Base-by-base conservation (phyloP, 176 grass and related monocot genomes). In the Dactylis glomerata region DNA sequence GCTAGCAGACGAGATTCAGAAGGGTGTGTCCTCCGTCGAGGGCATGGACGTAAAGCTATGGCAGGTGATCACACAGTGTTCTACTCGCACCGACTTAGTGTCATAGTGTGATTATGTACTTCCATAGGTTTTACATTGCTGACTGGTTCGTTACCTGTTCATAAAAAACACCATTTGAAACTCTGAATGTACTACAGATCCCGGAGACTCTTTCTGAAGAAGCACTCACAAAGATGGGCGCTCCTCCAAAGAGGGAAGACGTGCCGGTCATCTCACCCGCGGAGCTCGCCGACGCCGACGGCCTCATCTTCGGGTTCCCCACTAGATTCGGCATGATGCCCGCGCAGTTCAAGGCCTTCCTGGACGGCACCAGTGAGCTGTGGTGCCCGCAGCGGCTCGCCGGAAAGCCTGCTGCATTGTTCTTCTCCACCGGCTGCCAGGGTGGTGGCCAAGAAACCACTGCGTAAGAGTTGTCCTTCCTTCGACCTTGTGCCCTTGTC, bases 401-500 rank as follows among this genome's bases (percentile, higher is more conserved):
- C 24, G 93, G 90, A 17, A 95, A 88, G 68, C 93, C 90, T 12
- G 93, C 93, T 1, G 93, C 90, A 28, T 57, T 95, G 71, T 95
- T 92, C 88, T 88, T 78, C 78, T 90, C 87, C 81, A 90, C 90
- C 50, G 90, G 93, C 17, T 92, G 88, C 36, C 90, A 95, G 82
- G 93, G 93, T 13, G 88, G 90, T 20, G 93, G 93, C 63, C 90
- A 95, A 76, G 90, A 95, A 74, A 95, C 90, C n/a, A 95, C 93
- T 27, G 68, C 88, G 88, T 92, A 92, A 54, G 85, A 61, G 4
- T 11, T 17, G 4, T 67, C 20, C 19, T 22, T 22, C 30, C 62
- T 20, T 65, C 1, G 8, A 23, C 9, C 9, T 10, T 58, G n/a
- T 20, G 11, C 5, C 33, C 4, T 73, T 73, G 37, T 33, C 52